Evolutionary conservation across 106 monocot species (phyloP).

Genomic region (Narthecium ossifragum): DNA sequence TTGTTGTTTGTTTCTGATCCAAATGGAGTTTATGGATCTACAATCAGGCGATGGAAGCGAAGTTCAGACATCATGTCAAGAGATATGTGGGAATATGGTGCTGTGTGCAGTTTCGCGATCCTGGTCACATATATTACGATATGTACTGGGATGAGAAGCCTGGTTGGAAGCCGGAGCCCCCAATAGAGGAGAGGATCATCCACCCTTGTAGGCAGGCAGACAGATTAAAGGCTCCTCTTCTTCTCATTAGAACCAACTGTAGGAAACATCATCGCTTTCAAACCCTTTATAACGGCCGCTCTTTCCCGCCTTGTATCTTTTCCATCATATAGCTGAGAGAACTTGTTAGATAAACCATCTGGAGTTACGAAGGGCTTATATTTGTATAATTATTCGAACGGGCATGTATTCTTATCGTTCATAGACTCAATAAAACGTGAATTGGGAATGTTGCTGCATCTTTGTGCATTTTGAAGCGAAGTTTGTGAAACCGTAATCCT

Average conservation of each 20-base stretch:
- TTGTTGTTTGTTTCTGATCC: not conserved
- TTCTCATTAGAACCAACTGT: not conserved
- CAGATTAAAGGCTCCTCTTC: not conserved
- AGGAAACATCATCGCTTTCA: too few species aligned
- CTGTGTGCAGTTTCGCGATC: conserved; percentile 42
- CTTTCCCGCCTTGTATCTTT: not conserved
- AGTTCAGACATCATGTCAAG: conserved; percentile 77
- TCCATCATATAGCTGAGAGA: not conserved
- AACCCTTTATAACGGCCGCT: not conserved
- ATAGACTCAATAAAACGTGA: too few species aligned
- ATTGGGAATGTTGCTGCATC: too few species aligned
- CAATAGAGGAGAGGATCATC: conserved; percentile 55
- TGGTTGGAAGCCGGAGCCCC: conserved; percentile 84
- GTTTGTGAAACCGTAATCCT: too few species aligned
- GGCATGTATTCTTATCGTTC: too few species aligned
- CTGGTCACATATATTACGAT: conserved; percentile 91
- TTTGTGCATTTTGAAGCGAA: too few species aligned
- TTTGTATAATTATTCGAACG: too few species aligned
- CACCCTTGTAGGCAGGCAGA: conserved; percentile 28
- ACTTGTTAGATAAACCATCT: too few species aligned
- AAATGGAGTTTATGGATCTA: not conserved
- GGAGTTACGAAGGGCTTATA: too few species aligned
- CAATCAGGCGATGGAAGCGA: conserved; percentile 47
- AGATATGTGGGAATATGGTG: conserved; percentile 92
- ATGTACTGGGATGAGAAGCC: conserved; percentile 98